These are phyloP conservation scores for Stentor coeruleus DNA, from an alignment of 73 alveolate species.

Conservation along the genomic window DNA sequence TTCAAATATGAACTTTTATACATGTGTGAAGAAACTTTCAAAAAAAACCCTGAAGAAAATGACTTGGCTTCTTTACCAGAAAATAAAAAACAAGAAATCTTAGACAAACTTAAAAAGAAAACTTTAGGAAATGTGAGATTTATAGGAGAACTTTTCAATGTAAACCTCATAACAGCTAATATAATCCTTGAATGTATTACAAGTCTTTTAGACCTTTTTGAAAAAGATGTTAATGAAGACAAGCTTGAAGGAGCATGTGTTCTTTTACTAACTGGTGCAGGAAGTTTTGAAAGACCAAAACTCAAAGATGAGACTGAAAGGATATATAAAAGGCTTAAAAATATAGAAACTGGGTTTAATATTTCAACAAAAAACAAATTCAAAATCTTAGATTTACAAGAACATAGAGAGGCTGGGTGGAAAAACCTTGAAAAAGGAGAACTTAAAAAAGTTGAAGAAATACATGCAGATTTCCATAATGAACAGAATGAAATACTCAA, in stretches of 20 bases:
- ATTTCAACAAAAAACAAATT: no score
- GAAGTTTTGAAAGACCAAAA: neutral
- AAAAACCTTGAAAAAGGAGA: neutral
- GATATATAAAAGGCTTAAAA: neutral
- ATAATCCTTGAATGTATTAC: neutral
- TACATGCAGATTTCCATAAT: slow-evolving; percentile 13
- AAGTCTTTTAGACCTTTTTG: neutral
- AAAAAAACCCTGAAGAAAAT: neutral
- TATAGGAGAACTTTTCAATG: slow-evolving; percentile 10
- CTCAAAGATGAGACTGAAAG: neutral
- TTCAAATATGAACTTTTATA: neutral
- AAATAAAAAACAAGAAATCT: neutral
- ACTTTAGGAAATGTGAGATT: slow-evolving; percentile 21
- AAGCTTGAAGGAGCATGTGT: slow-evolving; percentile 14
- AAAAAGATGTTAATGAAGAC: neutral
- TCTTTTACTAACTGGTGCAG: neutral
- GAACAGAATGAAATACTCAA: neutral
- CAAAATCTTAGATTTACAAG: no score
- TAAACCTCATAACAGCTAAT: neutral
- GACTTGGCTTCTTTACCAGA: neutral
- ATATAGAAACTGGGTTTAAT: no score
- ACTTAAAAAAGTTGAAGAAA: neutral
- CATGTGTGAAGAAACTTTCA: neutral
- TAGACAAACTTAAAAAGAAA: neutral
- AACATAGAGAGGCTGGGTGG: neutral